Evolutionary conservation across 2,329 filamentous ascomycete genomes (phyloP).

Genomic region (Ophiocordyceps australis): DNA sequence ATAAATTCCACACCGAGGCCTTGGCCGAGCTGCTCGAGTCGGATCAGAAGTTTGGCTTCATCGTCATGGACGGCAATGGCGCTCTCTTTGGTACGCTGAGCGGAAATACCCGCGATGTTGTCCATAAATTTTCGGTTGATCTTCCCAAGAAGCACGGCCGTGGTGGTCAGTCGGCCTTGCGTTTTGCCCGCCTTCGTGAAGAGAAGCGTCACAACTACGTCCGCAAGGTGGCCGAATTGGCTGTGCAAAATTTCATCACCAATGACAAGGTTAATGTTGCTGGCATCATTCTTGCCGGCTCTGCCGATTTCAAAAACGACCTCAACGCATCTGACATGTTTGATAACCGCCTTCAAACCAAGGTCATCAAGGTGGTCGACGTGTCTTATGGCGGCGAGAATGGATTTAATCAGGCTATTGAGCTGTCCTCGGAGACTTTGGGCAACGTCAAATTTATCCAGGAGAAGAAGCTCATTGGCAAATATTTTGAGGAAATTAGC

Average conservation of each 20-base stretch:
- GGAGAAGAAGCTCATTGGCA: constrained; percentile 98
- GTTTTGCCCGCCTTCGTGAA: constrained; percentile 98
- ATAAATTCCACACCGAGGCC: constrained; percentile 98
- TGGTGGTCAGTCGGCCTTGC: constrained; percentile 98
- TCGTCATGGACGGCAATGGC: constrained; percentile 99
- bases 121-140: constrained; percentile 98
- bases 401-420: constrained; percentile 98
- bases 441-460: constrained; percentile 99
- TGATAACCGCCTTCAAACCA: constrained; percentile 73
- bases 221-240: constrained; percentile 92
- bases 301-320: constrained; percentile 98
- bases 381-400: constrained; percentile 98
- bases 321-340: constrained; percentile 96
- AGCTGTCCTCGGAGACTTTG: constrained; percentile 83
- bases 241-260: constrained; percentile 97
- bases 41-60: constrained; percentile 98
- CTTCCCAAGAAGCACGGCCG: constrained; percentile 99
- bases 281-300: constrained; percentile 87
- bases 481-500: constrained; percentile 98
- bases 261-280: constrained; percentile 97
- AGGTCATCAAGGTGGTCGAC: constrained; percentile 99
- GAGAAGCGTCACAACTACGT: constrained; percentile 99
- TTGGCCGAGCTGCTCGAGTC: constrained; percentile 94
- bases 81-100: constrained; percentile 92
- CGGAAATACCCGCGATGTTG: constrained; percentile 88